These are phyloP conservation scores for Tricholoma hemisulphureum DNA, from an alignment of 768 basidiomycete species.

Conservation along the genomic window DNA sequence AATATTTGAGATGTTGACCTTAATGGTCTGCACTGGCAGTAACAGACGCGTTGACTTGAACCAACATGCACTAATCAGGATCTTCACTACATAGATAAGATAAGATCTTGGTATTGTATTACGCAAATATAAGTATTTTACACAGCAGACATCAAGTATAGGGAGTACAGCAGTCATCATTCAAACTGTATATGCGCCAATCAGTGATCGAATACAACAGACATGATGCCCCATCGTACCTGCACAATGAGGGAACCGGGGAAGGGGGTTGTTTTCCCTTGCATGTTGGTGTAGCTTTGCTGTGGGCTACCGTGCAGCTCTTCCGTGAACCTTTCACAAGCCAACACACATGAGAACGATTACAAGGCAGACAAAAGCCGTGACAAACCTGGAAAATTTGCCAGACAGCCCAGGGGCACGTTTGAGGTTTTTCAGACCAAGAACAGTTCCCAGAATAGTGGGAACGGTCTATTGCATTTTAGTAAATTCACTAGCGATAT, in stretches of 20 bases:
- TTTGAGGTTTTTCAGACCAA: constrained; percentile 41
- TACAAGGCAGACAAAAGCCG: background rate
- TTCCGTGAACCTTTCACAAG: constrained; percentile 33
- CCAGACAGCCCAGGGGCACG: constrained; percentile 40
- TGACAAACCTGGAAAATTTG: constrained; percentile 33
- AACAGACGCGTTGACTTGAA: constrained; percentile 20
- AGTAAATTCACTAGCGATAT: background rate
- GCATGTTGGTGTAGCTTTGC: constrained; percentile 34
- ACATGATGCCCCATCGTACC: constrained; percentile 17
- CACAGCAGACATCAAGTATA: background rate
- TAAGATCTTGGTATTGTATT: constrained; percentile 3
- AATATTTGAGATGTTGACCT: background rate
- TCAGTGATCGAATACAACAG: background rate
- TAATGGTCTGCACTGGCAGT: background rate
- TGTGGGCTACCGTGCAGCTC: constrained; percentile 28
- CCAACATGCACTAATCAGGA: constrained; percentile 30
- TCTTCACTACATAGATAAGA: constrained; percentile 22
- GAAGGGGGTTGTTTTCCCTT: constrained; percentile 41
- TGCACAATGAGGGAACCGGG: constrained; percentile 44
- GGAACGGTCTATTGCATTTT: constrained; percentile 38
- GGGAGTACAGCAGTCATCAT: background rate
- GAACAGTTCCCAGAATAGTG: constrained; percentile 42
- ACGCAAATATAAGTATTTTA: background rate
- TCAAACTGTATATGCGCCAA: background rate
- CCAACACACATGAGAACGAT: background rate